These are phyloP conservation scores for Rhizopus delemar DNA, from an alignment of 371 early-diverging fungal species.

Conservation along the genomic window DNA sequence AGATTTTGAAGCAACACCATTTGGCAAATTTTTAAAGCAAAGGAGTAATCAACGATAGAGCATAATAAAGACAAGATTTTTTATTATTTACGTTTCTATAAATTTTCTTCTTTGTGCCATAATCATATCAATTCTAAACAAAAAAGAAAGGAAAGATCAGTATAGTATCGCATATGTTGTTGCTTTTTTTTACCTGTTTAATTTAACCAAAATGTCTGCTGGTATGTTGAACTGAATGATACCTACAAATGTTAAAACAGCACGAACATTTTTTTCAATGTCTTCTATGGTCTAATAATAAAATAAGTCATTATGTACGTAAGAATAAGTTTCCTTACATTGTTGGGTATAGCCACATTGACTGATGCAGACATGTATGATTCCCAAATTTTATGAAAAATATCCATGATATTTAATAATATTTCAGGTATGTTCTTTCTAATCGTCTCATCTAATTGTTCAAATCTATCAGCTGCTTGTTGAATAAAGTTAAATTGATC, in stretches of 20 bases:
- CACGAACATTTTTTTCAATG: slow-evolving; percentile 52
- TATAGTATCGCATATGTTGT: background rate
- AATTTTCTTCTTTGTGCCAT: slow-evolving; percentile 12
- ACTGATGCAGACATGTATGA: background rate
- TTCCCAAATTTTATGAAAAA: slow-evolving; percentile 51
- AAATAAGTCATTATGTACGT: background rate
- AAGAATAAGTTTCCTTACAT: background rate
- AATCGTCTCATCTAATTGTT: slow-evolving; percentile 67
- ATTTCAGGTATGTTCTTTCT: slow-evolving; percentile 77
- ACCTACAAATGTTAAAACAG: slow-evolving; percentile 79
- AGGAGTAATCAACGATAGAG: slow-evolving; percentile 20
- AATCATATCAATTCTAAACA: slow-evolving; percentile 14
- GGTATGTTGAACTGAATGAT: slow-evolving; percentile 83
- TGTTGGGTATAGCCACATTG: background rate
- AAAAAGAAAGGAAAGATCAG: background rate
- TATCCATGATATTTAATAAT: slow-evolving; percentile 71
- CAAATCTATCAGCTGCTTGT: slow-evolving; percentile 65
- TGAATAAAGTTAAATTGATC: slow-evolving; percentile 57
- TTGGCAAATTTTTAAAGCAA: slow-evolving; percentile 60
- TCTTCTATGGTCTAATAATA: slow-evolving; percentile 17
- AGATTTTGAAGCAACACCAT: slow-evolving; percentile 57
- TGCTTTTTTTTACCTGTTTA: slow-evolving; percentile 60
- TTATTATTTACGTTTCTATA: slow-evolving; percentile 3
- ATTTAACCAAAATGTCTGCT: slow-evolving; percentile 70
- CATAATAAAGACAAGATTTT: background rate